Conservation (phyloP, 116 monocot genomes). For the Papilionanthe hybrid region DNA sequence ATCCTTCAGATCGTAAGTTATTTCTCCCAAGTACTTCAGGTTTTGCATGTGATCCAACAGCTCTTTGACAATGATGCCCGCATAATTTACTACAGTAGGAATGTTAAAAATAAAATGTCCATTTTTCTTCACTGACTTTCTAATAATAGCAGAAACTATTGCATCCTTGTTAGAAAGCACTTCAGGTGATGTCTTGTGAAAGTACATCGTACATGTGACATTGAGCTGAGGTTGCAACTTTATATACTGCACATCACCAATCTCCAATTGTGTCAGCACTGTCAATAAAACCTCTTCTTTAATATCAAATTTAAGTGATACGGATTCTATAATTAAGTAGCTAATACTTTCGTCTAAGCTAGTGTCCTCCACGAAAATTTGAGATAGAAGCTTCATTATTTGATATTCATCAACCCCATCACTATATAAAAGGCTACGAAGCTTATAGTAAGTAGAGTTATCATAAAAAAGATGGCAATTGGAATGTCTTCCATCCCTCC, state of each 20-base stretch:
- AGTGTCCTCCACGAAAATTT: constrained; percentile 54
- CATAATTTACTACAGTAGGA: constrained; percentile 54
- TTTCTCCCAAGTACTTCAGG: constrained; percentile 74
- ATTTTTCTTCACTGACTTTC: constrained; percentile 55
- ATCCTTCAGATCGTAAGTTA: constrained; percentile 84
- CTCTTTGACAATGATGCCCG: constrained; percentile 22
- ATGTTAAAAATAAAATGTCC: constrained; percentile 83
- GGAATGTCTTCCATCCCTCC: constrained; percentile 83
- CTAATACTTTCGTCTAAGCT: constrained; percentile 35
- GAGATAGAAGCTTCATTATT: constrained; percentile 64
- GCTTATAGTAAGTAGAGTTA: constrained; percentile 58
- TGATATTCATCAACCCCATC: constrained; percentile 91
- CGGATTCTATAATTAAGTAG: constrained; percentile 72
- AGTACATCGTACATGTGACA: constrained; percentile 73
- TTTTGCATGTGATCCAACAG: constrained; percentile 54
- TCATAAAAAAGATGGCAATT: constrained; percentile 86
- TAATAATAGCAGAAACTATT: constrained; percentile 60
- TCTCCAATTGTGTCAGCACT: constrained; percentile 77
- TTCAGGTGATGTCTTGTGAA: constrained; percentile 81
- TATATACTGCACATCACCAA: constrained; percentile 73
- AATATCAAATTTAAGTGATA: constrained; percentile 76
- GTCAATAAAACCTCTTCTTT: constrained; percentile 96
- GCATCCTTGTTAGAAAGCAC: constrained; percentile 62
- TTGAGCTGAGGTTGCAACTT: constrained; percentile 51
- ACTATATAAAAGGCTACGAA: constrained; percentile 82